phyloP scores from a whole-genome alignment of 257 asterid genomes.

The Solanum infundibuliforme region DNA sequence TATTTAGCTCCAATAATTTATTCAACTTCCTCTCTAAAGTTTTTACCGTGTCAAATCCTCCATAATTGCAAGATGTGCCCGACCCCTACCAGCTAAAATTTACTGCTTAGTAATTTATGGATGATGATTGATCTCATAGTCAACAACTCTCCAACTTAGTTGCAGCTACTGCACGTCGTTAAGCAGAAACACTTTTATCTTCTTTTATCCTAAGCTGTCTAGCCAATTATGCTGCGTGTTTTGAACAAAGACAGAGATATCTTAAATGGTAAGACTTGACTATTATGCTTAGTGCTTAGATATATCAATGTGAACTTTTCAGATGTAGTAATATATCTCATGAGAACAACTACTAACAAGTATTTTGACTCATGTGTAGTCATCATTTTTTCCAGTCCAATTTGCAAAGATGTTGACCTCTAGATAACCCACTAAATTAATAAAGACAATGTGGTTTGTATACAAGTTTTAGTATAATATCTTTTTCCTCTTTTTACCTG shows the following conservation, averaged over 20 bases:
- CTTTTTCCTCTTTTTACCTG: not conserved
- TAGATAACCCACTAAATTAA: not conserved
- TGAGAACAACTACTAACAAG: constrained; percentile 5
- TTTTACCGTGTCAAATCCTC: not conserved
- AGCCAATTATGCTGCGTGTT: not conserved
- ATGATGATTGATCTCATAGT: not conserved
- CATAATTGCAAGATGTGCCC: not conserved
- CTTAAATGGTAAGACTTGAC: not conserved
- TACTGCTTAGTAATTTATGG: not conserved
- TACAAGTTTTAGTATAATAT: constrained; percentile 10
- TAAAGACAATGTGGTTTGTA: not conserved
- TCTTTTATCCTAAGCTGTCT: not conserved
- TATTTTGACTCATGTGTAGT: constrained; percentile 6
- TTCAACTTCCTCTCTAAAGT: not conserved
- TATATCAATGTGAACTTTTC: not conserved
- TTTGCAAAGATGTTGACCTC: constrained; percentile 17
- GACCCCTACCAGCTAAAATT: too few relatives aligned
- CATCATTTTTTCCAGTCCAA: constrained; percentile 9
- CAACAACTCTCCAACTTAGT: not conserved
- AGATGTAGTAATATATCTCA: not conserved
- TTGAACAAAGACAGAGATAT: not conserved
- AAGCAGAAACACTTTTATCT: not conserved
- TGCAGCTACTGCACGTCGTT: constrained; percentile 7
- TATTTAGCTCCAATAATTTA: not conserved
- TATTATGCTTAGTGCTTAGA: not conserved